Evolutionary conservation across 2,329 filamentous ascomycete species (phyloP).

Genomic region (Trichoderma sp.): DNA sequence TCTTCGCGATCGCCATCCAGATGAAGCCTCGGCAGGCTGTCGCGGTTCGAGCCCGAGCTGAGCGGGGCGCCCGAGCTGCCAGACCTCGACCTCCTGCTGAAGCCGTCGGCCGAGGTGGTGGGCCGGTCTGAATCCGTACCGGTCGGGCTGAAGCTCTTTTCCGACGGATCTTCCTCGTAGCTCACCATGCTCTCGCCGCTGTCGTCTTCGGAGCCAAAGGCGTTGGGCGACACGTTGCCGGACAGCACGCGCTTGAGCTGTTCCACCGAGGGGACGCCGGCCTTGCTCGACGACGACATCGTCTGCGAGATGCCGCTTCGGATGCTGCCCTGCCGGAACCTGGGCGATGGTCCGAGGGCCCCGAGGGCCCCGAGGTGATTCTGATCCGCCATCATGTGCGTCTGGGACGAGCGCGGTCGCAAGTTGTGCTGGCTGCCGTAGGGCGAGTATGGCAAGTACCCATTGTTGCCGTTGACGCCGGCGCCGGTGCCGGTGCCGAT

Average conservation of each 20-base stretch:
- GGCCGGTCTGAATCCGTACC: conserved; percentile 34
- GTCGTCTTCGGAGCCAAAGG: conserved; percentile 51
- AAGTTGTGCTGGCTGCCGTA: conserved; percentile 55
- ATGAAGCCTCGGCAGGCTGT: conserved; percentile 36
- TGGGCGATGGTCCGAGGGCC: conserved; percentile 44
- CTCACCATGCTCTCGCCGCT: conserved; percentile 71
- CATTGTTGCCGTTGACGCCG: conserved; percentile 43
- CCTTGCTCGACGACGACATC: conserved; percentile 48
- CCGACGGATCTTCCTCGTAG: conserved; percentile 68
- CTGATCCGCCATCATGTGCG: conserved; percentile 38
- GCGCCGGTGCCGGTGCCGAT: conserved; percentile 46
- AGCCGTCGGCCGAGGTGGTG: conserved; percentile 36
- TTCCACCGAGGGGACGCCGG: conserved; percentile 62
- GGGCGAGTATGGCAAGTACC: conserved; percentile 48
- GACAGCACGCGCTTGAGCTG: conserved; percentile 65
- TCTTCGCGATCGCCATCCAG: conserved; percentile 34
- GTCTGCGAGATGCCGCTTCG: conserved; percentile 54
- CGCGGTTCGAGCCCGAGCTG: conserved; percentile 47
- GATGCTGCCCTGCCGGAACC: conserved; percentile 57
- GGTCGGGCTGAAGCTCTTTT: conserved; percentile 61
- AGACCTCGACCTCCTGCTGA: conserved; percentile 41
- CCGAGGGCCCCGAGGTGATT: conserved; percentile 34
- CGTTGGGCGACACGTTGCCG: conserved; percentile 50
- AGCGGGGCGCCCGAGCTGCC: conserved; percentile 47
- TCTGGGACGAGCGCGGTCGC: conserved; percentile 51